phyloP scores from a whole-genome alignment of 139 green algal species.

The Dunaliella sp. region DNA sequence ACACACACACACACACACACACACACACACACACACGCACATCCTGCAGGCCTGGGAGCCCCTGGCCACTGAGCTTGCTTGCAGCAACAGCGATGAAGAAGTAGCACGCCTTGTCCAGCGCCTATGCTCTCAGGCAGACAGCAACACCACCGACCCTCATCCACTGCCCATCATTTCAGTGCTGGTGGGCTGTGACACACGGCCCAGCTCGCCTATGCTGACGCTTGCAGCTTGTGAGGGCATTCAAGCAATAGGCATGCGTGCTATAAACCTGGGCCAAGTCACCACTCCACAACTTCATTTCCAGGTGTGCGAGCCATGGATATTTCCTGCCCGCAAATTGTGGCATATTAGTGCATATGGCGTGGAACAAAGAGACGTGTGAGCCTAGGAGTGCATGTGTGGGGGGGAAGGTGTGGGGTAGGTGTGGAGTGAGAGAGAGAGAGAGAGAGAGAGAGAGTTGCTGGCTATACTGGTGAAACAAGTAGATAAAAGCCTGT shows the following conservation, averaged over 20 bases:
- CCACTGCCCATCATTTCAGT: slow-evolving; percentile 34
- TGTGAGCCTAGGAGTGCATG: too few relatives aligned
- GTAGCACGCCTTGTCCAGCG: slow-evolving; percentile 17
- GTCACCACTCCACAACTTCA: slow-evolving; percentile 96
- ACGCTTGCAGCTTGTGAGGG: slow-evolving; percentile 59
- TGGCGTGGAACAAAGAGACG: too few relatives aligned
- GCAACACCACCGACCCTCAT: neutral
- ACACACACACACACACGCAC: neutral
- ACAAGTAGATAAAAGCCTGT: too few relatives aligned
- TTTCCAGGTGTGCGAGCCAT: slow-evolving; percentile 62
- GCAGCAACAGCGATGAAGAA: slow-evolving; percentile 42
- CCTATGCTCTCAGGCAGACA: neutral
- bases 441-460: too few relatives aligned
- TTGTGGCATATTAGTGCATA: too few relatives aligned
- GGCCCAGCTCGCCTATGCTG: slow-evolving; percentile 66
- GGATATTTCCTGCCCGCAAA: too few relatives aligned
- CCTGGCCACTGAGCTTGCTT: slow-evolving; percentile 73
- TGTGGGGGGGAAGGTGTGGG: too few relatives aligned
- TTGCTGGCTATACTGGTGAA: too few relatives aligned
- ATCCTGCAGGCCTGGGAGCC: slow-evolving; percentile 51
- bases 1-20: neutral
- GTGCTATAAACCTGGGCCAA: slow-evolving; percentile 51
- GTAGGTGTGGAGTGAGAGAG: too few relatives aligned
- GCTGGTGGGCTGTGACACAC: slow-evolving; percentile 75
- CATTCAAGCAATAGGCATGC: slow-evolving; percentile 49